Percentiles rank a stretch among this genome's conserved stretches.
These are phyloP conservation scores for Mycena amicta DNA, from an alignment of 768 basidiomycete species.

Conservation along the genomic window DNA sequence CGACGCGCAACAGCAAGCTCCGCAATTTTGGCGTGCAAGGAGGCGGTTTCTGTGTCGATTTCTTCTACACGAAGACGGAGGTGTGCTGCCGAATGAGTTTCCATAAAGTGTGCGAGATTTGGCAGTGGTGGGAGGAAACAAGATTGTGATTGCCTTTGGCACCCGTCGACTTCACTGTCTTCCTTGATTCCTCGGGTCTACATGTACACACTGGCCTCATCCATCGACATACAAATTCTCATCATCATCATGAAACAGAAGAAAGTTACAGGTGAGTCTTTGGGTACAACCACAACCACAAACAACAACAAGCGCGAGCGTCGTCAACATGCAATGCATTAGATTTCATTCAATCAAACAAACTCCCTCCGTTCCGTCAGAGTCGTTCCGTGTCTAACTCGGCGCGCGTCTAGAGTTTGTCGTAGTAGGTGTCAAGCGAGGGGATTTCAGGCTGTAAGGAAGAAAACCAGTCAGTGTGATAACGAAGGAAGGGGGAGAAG, in stretches of 20 bases:
- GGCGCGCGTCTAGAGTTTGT: constrained; percentile 63
- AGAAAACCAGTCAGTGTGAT: constrained; percentile 17
- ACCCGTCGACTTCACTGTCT: neutral
- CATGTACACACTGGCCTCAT: neutral
- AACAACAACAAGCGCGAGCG: neutral
- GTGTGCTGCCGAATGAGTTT: neutral
- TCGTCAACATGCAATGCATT: neutral
- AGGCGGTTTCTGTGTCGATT: neutral
- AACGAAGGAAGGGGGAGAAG: neutral
- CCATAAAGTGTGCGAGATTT: no score
- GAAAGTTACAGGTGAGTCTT: neutral
- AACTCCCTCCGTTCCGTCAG: neutral
- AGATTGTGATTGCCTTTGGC: neutral
- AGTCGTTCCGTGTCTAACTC: neutral
- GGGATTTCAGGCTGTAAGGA: constrained; percentile 80
- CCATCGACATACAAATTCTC: neutral
- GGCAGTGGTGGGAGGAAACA: neutral
- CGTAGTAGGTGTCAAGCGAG: constrained; percentile 86
- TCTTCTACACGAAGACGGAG: neutral
- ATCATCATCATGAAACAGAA: neutral
- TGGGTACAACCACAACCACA: no score
- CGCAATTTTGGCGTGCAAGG: neutral
- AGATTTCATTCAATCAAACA: neutral
- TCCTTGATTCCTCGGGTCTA: neutral
- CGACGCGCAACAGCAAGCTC: neutral